Base-by-base conservation (phyloP, 2,329 filamentous ascomycete species). In the Elsinoe ampelina region DNA sequence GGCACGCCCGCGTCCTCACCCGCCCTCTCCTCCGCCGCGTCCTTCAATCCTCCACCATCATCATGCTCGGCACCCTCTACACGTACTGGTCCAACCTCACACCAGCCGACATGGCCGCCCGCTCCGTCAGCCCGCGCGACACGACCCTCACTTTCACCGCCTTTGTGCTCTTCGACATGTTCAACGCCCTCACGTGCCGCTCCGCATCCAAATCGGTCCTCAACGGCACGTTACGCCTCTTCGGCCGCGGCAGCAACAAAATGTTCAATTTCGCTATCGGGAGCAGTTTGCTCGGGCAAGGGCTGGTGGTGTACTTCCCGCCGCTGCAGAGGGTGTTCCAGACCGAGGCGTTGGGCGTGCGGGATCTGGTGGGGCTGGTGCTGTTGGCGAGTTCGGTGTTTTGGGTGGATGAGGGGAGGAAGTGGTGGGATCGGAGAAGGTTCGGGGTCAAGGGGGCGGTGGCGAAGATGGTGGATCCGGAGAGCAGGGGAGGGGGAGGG, bases 131-230 rank as follows among this genome's bases (percentile, higher is more conserved):
- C 1, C 88, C 89, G 51, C 89, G 95, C 64, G 93, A 98, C 73
- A 98, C 93, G 1, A 98, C 93, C 61, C 96, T 98, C 87, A 97
- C 93, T 0, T 98, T 98, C 69, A 98, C 93, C 5, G 95, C 91
- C 73, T 98, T 98, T 68, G 93, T 98, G 45, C 81, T 98, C 55
- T 98, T 97, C 72, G 93, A 98, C 77, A 98, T 98, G 93, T 96
- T 97, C 78, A 97, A 98, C 71, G 93, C 93, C 1, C 78, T 98
- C 19, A 86, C 89, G 13, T 98, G 93, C 72, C 88, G 93, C 48
- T 95, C 87, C 6, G 91, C 95, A 68, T 84, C 81, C 61, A 97
- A 97, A 71, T 95, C 88, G 10, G 78, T 98, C 4, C 80, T 98
- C 2, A 80, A 86, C 22, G 92, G 93, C 39, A 91, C 98, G 68